Base-by-base conservation (phyloP, 495 filamentous ascomycete genomes). In the Penicillium cinerascens region DNA sequence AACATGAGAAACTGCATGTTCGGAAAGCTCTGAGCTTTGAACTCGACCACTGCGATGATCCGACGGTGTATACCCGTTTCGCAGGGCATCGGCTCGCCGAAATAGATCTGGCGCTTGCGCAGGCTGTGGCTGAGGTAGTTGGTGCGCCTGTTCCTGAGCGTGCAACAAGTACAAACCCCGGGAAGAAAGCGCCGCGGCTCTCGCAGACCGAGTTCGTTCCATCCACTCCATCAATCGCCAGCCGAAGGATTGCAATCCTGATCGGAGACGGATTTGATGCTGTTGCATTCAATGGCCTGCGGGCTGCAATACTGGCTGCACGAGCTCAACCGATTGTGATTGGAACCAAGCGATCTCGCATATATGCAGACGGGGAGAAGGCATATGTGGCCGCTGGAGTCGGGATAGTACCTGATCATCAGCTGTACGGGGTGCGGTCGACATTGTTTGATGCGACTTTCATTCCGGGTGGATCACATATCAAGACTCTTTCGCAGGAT, bases 31-130 rank as follows among this genome's bases (percentile, higher is more conserved):
- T 95, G 37, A 72, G 76, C 3, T 96, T 95, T 64, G 91, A 96
- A 69, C 81, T 96, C 8, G 87, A 91, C 59, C 91, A 95, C 69
- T 95, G 91, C 66, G 89, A 95, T 41, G 90, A 96, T 42, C 85
- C 86, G 0, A 61, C 87, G 18, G 90, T 96, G n/a, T 95, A 92
- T 61, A 74, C 82, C 47, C 80, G 86, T 36, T 8, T 36, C 3
- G 33, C 33, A 2, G 33, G 33, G 33, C 2, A 3, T n/a, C 2
- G 33, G 10, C 33, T 36, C 10, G 33, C 33, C 33, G 33, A 36
- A n/a, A 36, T 36, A 3, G 33, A 36, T n/a, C 3, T 36, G 8
- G 10, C 3, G 8, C 33, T 36, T 11, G 33, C 33, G 3, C 33
- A 36, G 15, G 3, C 3, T 3, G 33, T 36, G 3, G 33, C 33